A percentile compares a stretch with the other conserved stretches of the same genome.
Evolutionary conservation across 2,329 filamentous ascomycete genomes (phyloP).

Genomic region (Knufia petricola): DNA sequence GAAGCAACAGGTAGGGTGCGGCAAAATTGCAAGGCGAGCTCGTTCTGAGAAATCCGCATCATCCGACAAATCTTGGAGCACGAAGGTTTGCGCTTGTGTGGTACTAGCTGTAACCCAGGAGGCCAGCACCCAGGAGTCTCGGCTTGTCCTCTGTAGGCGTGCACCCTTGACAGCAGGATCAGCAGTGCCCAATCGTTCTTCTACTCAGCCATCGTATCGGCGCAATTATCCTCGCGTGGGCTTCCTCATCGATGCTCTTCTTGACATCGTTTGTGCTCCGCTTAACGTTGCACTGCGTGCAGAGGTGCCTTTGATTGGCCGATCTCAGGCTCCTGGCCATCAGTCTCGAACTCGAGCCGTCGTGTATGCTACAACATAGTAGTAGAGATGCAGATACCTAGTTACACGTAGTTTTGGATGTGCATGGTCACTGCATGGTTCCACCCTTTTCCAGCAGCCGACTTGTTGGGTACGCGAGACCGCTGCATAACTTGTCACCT

Average conservation of each 20-base stretch:
- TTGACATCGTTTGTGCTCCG: not conserved
- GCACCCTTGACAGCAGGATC: constrained; percentile 3
- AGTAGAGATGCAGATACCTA: constrained; percentile 7
- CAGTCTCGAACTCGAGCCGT: not conserved
- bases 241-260: not conserved
- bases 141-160: constrained; percentile 4
- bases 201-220: not conserved
- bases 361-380: constrained; percentile 5
- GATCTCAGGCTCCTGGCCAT: not conserved
- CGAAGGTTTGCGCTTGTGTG: not conserved
- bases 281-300: not conserved
- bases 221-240: not conserved
- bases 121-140: not conserved
- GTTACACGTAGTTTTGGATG: constrained; percentile 4
- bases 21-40: constrained; percentile 1
- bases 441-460: not conserved
- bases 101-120: not conserved
- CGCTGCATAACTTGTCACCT: constrained; percentile 4
- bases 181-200: constrained; percentile 7
- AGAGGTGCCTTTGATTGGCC: not conserved
- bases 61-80: not conserved
- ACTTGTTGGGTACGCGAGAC: not conserved
- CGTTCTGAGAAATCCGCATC: constrained; percentile 8
- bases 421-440: constrained; percentile 6
- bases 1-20: not conserved